phyloP scores from a whole-genome alignment of 78 protist genomes.

The Dictyostelium purpureum region DNA sequence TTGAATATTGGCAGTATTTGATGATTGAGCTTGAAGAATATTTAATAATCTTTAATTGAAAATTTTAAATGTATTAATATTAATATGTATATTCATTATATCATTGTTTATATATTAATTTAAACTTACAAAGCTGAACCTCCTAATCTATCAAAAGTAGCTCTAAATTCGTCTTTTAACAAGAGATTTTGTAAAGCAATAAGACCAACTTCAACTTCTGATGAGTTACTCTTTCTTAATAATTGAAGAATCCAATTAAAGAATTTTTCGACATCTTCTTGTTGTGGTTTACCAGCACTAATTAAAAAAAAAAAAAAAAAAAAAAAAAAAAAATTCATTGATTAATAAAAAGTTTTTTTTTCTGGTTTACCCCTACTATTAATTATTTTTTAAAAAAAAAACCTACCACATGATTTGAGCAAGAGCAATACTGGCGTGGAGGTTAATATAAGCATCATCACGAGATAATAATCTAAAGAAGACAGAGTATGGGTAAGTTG shows the following conservation, averaged over 20 bases:
- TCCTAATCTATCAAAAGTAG: background rate
- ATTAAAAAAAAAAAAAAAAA: background rate
- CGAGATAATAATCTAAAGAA: constrained; percentile 48
- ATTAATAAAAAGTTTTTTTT: background rate
- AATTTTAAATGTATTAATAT: background rate
- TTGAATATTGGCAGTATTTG: constrained; percentile 1
- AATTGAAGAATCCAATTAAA: constrained; percentile 69
- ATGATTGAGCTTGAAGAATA: background rate
- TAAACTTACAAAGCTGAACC: constrained; percentile 64
- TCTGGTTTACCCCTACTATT: background rate
- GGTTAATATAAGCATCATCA: constrained; percentile 69
- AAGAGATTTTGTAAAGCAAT: constrained; percentile 61
- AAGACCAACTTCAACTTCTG: constrained; percentile 74
- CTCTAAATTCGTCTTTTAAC: constrained; percentile 53
- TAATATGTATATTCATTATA: background rate
- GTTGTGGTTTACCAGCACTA: constrained; percentile 44
- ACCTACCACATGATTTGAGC: constrained; percentile 65
- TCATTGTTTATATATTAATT: background rate
- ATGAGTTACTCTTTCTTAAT: constrained; percentile 21
- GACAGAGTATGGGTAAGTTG: constrained; percentile 47
- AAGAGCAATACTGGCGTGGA: constrained; percentile 40
- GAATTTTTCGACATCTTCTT: constrained; percentile 54
- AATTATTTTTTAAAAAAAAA: background rate
- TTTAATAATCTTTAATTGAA: background rate
- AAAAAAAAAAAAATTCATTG: background rate